Evolutionary conservation across 495 filamentous ascomycete species (phyloP), one percentile per base, ranked within the genome.

Genomic region (Penicillium salamii): DNA sequence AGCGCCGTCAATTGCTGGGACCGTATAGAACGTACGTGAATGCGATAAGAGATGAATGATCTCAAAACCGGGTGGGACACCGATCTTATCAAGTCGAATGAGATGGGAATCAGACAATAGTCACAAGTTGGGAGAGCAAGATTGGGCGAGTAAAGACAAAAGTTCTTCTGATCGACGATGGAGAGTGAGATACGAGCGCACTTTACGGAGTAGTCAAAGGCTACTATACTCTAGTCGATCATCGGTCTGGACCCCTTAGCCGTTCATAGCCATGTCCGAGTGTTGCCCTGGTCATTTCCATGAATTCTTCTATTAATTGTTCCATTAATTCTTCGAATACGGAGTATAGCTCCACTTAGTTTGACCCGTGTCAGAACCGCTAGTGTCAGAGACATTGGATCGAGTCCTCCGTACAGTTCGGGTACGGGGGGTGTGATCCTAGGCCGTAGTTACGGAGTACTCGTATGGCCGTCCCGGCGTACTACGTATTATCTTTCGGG

Each of bases 71-170:
- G n/a, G n/a, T 33, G 24, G 26, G 32, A 45, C 28, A 19, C 12
- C 18, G 49, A 46, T 40, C 35, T 46, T 46, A 53, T 49, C 44
- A 49, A 46, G 38, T 32, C 36, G 29, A 26, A 34, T 18, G 15
- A 34, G 46, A 42, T 42, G 9, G 5, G 8, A 34, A 47, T 34
- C 12, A 45, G 19, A 23, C 19, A 36, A 46, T 15, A 15, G 37
- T 32, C 18, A 39, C 35, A 38, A 37, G 46, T 48, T 48, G 46
- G 46, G 46, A 48, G 20, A 11, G 17, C 28, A 23, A 40, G 19
- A 48, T 48, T 48, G 46, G 46, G 46, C 43, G 18, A 48, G 29
- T n/a, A 37, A 42, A 36, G 35, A 57, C 46, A 57, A 48, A 53
- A 50, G 55, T 48, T 46, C 45, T 32, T n/a, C n/a, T n/a, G 35